These are phyloP conservation scores for Solanum hybrid DNA, from an alignment of 305 asterid genomes.

Conservation along the genomic window DNA sequence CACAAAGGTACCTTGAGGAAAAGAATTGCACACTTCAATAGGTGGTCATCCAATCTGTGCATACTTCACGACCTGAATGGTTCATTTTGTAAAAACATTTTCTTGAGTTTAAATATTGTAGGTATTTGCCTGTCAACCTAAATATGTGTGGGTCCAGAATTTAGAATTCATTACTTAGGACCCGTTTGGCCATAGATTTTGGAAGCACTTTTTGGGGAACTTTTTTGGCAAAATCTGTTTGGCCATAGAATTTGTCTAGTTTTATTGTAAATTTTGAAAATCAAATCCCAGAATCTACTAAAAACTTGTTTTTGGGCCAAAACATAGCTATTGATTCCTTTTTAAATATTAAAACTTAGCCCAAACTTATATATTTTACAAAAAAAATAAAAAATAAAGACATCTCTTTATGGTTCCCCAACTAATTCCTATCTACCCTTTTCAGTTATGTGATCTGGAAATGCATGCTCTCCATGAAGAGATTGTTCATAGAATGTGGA, in stretches of 20 bases:
- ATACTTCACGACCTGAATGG: neutral
- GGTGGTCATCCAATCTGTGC: neutral
- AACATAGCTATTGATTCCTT: neutral
- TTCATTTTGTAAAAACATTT: neutral
- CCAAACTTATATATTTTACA: neutral
- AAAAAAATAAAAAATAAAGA: neutral
- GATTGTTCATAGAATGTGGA: neutral
- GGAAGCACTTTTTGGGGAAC: neutral
- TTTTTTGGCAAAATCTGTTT: neutral
- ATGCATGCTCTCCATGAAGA: neutral
- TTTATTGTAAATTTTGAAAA: neutral
- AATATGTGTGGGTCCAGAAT: neutral
- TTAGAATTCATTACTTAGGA: neutral
- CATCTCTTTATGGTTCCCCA: neutral
- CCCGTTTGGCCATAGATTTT: neutral
- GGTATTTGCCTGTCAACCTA: neutral
- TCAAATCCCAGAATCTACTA: neutral
- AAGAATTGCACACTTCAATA: neutral
- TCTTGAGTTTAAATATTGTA: neutral
- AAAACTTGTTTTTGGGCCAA: neutral
- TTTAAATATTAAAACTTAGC: neutral
- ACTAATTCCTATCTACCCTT: neutral
- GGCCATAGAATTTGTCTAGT: neutral
- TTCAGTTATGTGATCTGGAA: neutral
- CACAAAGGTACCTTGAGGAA: neutral